Evolutionary conservation across 768 basidiomycete genomes (phyloP).

Genomic region (Rhizopogon rudus): DNA sequence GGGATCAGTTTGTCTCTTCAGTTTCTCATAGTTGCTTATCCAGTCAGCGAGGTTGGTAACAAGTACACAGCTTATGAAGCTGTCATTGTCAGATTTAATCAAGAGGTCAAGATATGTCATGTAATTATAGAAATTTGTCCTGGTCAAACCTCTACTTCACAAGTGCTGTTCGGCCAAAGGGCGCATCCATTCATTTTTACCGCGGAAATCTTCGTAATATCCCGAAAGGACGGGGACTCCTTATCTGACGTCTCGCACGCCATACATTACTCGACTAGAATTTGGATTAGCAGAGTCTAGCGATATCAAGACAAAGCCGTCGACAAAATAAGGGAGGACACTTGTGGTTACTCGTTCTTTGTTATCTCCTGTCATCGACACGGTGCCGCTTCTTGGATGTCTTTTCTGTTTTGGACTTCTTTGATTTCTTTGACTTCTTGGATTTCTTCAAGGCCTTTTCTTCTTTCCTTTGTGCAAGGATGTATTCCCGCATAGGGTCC

Average conservation of each 20-base stretch:
- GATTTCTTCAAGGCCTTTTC: constrained; percentile 60
- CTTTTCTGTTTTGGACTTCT: constrained; percentile 61
- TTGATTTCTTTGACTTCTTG: constrained; percentile 55
- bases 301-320: background rate
- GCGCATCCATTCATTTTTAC: background rate
- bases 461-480: constrained; percentile 71
- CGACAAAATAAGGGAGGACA: background rate
- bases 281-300: background rate
- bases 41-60: background rate
- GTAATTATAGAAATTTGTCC: background rate
- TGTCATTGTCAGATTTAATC: background rate
- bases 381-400: constrained; percentile 69
- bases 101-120: background rate
- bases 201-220: background rate
- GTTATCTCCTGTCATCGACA: background rate
- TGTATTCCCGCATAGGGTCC: constrained; percentile 96
- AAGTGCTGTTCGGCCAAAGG: background rate
- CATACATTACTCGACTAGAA: background rate
- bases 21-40: background rate
- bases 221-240: background rate
- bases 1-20: background rate
- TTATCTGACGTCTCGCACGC: background rate
- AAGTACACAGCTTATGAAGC: no score
- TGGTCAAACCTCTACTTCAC: background rate
- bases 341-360: background rate